phyloP scores from a whole-genome alignment of 352 stramenopile genomes.

The Pythium aristosporum region DNA sequence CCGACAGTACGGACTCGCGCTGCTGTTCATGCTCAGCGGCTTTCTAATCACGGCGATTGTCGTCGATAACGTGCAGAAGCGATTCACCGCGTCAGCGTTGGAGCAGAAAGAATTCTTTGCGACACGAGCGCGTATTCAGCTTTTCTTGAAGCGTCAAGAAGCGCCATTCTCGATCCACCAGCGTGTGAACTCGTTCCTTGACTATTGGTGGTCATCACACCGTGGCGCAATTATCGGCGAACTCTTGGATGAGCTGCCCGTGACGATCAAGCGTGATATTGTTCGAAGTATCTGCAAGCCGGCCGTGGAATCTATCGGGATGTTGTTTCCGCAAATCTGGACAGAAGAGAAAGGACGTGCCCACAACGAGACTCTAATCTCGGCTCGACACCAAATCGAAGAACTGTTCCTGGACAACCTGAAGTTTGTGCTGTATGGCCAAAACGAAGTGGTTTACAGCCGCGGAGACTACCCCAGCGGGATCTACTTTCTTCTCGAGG shows the following conservation, averaged over 20 bases:
- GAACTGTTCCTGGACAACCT: slow-evolving; percentile 61
- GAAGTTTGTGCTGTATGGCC: slow-evolving; percentile 68
- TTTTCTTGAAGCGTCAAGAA: slow-evolving; percentile 68
- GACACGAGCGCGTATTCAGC: slow-evolving; percentile 53
- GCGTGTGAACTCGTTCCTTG: slow-evolving; percentile 64
- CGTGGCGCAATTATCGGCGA: slow-evolving; percentile 60
- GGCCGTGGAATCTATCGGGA: slow-evolving; percentile 48
- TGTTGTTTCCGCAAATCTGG: slow-evolving; percentile 34
- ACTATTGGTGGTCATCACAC: slow-evolving; percentile 78
- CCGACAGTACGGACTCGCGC: slow-evolving; percentile 45
- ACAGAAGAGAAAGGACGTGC: slow-evolving; percentile 35
- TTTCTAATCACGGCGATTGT: slow-evolving; percentile 76
- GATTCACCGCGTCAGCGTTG: slow-evolving; percentile 67
- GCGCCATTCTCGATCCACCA: slow-evolving; percentile 57
- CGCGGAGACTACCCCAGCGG: slow-evolving; percentile 57
- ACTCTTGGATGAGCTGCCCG: slow-evolving; percentile 58
- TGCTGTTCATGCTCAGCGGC: slow-evolving; percentile 70
- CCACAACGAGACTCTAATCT: slow-evolving; percentile 60
- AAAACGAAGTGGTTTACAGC: slow-evolving; percentile 60
- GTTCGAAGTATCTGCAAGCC: slow-evolving; percentile 61
- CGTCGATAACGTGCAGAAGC: slow-evolving; percentile 77
- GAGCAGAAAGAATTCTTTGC: slow-evolving; percentile 78
- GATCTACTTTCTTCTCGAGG: slow-evolving; percentile 59
- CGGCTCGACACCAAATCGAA: slow-evolving; percentile 38
- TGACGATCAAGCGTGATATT: slow-evolving; percentile 61